A percentile compares a stretch with the other conserved stretches of the same genome.
These are phyloP conservation scores for Serendipita sp. DNA, from an alignment of 768 basidiomycete species.

Conservation along the genomic window DNA sequence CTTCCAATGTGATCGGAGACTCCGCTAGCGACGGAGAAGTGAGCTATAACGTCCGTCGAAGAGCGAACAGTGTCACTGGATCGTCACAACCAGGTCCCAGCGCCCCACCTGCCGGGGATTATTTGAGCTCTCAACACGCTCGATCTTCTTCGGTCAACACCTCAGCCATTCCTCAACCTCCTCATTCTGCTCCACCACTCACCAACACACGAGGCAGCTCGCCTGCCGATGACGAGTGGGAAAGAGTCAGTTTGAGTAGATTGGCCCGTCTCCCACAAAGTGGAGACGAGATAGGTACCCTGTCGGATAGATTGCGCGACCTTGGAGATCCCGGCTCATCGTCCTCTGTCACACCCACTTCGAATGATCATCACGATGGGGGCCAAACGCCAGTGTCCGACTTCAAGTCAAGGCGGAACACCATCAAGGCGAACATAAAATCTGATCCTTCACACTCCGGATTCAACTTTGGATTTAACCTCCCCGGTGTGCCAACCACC, in stretches of 20 bases:
- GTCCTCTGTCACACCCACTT: neutral
- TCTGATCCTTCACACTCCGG: neutral
- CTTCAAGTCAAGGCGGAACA: neutral
- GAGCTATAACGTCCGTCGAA: neutral
- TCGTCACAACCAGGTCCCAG: neutral
- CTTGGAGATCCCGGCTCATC: neutral
- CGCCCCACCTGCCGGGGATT: neutral
- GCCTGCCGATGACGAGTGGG: neutral
- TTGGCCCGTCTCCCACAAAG: neutral
- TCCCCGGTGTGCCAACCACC: conserved; percentile 10
- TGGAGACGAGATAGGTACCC: neutral
- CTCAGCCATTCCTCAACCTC: neutral
- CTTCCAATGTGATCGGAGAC: neutral
- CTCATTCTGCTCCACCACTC: neutral
- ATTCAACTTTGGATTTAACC: conserved; percentile 2
- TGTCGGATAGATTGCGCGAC: neutral
- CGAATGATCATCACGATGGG: neutral
- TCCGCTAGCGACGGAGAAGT: neutral
- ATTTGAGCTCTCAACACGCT: neutral
- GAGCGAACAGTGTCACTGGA: neutral
- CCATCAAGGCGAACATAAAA: neutral
- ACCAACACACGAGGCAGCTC: neutral
- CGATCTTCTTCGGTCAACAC: neutral
- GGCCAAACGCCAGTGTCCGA: neutral
- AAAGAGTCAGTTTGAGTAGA: neutral